Conservation (phyloP, 139 green algal genomes). For the Tetraselmis striata region DNA sequence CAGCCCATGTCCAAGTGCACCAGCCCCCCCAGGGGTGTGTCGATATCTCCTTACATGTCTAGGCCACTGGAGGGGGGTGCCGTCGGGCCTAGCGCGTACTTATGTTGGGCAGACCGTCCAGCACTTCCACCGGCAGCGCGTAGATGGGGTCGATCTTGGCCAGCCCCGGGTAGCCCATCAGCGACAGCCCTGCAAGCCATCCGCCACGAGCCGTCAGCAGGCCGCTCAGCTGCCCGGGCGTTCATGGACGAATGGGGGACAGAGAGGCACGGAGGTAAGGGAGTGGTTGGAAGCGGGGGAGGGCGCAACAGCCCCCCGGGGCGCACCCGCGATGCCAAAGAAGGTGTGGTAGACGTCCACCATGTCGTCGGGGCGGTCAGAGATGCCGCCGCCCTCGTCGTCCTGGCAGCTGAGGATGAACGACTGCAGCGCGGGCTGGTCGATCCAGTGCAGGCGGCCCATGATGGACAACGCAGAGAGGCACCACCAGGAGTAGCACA, state of each 20-base stretch:
- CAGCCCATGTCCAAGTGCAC: too few species aligned
- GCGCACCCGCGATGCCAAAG: constrained; percentile 95
- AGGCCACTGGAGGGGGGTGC: too few species aligned
- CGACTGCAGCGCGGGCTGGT: constrained; percentile 55
- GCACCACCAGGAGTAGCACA: constrained; percentile 99
- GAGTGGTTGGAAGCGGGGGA: too few species aligned
- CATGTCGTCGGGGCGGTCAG: constrained; percentile 90
- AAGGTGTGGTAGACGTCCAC: constrained; percentile 98
- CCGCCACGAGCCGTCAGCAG: too few species aligned
- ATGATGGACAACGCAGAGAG: constrained; percentile 87
- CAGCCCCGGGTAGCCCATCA: constrained; percentile 75
- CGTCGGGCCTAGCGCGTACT: too few species aligned
- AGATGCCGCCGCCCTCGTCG: constrained; percentile 88
- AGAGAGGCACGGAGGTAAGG: too few species aligned
- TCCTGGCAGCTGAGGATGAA: constrained; percentile 94
- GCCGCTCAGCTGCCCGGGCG: too few species aligned
- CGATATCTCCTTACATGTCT: too few species aligned
- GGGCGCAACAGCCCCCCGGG: too few species aligned
- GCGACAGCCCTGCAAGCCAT: constrained; percentile 70
- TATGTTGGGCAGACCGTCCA: too few species aligned
- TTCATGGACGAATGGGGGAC: too few species aligned
- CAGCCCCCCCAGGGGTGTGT: too few species aligned
- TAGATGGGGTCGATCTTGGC: constrained; percentile 75
- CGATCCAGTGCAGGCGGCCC: constrained; percentile 87
- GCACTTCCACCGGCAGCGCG: constrained; percentile 70